Percentiles rank a stretch among this genome's conserved stretches.
Conservation (phyloP, 352 stramenopile genomes). For the Vaucheria bursata region DNA sequence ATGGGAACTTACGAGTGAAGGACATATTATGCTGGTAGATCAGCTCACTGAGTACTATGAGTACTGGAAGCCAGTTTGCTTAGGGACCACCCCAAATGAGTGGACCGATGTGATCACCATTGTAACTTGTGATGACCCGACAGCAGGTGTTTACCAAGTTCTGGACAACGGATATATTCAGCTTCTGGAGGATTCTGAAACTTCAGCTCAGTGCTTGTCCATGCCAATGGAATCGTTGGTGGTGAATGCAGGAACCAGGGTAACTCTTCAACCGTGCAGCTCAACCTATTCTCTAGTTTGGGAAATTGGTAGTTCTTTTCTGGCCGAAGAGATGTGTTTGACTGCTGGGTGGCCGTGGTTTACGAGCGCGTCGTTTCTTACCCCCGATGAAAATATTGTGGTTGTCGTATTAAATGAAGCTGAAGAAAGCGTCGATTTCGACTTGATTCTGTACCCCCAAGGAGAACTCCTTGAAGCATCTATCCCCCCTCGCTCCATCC, state of each 20-base stretch:
- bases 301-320: neutral
- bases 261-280: neutral
- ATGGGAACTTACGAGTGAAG: constrained; percentile 35
- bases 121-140: neutral
- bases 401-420: constrained; percentile 45
- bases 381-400: constrained; percentile 15
- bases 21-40: constrained; percentile 31
- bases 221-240: neutral
- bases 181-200: constrained; percentile 11
- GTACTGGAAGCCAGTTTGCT: constrained; percentile 9
- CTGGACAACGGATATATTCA: neutral
- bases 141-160: neutral
- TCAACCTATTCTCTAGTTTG: neutral
- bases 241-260: neutral
- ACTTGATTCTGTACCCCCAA: constrained; percentile 17
- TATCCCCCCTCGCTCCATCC: constrained; percentile 25
- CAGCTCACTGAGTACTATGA: neutral
- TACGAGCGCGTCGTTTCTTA: constrained; percentile 31
- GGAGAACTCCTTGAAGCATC: constrained; percentile 8
- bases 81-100: neutral
- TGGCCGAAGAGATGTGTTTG: constrained; percentile 18
- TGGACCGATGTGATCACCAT: neutral
- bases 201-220: neutral
- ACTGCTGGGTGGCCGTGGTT: constrained; percentile 43
- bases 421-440: constrained; percentile 30